These are phyloP conservation scores for Xanthoparmelia taractica DNA, from an alignment of 495 filamentous ascomycete species.

Conservation along the genomic window DNA sequence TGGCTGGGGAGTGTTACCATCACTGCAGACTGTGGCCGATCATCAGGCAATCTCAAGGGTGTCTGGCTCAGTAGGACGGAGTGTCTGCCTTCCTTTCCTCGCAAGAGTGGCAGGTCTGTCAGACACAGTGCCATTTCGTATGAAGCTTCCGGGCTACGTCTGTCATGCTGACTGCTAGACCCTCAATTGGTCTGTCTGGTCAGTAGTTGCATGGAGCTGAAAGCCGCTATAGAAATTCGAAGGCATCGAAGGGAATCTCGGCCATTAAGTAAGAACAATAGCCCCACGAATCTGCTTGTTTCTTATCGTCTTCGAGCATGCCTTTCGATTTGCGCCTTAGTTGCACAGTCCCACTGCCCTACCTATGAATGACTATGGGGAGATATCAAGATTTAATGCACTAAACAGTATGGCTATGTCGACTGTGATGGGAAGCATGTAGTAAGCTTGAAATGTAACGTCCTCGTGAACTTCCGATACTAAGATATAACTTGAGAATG, in stretches of 20 bases:
- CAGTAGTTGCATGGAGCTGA: background rate
- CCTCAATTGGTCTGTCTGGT: too few species aligned
- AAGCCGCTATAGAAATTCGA: background rate
- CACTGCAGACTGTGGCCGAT: background rate
- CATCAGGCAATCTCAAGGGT: background rate
- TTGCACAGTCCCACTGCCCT: background rate
- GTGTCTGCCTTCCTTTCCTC: background rate
- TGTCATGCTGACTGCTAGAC: background rate
- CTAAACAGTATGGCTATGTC: background rate
- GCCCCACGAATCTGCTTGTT: background rate
- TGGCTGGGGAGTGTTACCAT: background rate
- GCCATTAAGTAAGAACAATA: background rate
- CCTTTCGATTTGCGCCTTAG: background rate
- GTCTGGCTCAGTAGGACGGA: background rate
- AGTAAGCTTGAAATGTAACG: background rate
- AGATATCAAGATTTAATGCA: too few species aligned
- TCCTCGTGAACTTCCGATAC: background rate
- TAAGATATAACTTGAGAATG: too few species aligned
- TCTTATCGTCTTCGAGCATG: background rate
- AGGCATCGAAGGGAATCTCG: background rate
- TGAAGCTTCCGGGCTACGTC: background rate
- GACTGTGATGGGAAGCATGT: background rate
- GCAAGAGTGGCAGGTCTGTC: background rate
- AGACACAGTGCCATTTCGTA: background rate
- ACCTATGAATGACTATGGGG: too few species aligned